Conservation (phyloP, 164 flowering plant genomes). For the Macadamia tetraphylla region DNA sequence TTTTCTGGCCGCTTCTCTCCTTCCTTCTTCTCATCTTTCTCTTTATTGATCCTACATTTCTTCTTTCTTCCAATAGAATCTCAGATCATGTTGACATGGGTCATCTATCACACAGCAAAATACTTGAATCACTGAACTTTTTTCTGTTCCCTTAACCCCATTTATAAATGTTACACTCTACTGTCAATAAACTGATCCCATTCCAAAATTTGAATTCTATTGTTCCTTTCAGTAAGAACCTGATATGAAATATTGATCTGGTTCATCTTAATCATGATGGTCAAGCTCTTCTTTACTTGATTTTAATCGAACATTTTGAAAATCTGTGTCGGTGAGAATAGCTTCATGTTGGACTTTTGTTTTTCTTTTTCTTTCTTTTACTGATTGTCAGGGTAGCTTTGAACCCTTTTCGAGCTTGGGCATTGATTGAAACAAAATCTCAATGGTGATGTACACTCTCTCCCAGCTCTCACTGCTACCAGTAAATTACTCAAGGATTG, state of each 20-base stretch:
- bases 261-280: neutral
- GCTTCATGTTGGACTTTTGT: conserved; percentile 19
- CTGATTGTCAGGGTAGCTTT: conserved; percentile 64
- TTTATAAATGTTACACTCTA: neutral
- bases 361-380: conserved; percentile 3
- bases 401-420: conserved; percentile 84
- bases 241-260: too few relatives aligned
- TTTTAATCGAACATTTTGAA: neutral
- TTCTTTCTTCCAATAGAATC: neutral
- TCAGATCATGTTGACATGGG: neutral
- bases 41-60: neutral
- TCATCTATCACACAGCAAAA: neutral
- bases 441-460: conserved; percentile 18
- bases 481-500: neutral
- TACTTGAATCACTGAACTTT: neutral
- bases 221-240: conserved; percentile 7
- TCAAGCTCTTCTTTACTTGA: neutral
- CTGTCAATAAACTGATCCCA: neutral
- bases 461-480: conserved; percentile 13
- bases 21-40: neutral
- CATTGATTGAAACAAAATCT: conserved; percentile 52
- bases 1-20: conserved; percentile 1
- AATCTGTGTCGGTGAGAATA: conserved; percentile 11
- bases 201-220: conserved; percentile 1
- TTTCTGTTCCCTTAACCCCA: neutral